phyloP scores from a whole-genome alignment of 495 filamentous ascomycete genomes.

The Tuber borchii region DNA sequence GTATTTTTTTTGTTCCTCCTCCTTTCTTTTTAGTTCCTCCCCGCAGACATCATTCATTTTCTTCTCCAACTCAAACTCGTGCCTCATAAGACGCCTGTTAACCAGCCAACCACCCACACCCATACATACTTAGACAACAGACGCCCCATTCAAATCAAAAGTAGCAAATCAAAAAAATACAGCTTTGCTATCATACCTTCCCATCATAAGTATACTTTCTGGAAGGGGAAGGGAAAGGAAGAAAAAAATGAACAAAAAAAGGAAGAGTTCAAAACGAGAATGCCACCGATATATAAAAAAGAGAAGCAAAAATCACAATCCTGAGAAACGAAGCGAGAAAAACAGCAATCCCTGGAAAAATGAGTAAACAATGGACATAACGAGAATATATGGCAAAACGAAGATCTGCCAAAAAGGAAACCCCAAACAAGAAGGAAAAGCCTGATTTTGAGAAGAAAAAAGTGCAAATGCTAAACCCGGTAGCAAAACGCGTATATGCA shows the following conservation, averaged over 20 bases:
- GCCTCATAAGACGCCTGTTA: background rate
- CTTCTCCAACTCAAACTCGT: background rate
- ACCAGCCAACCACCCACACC: background rate
- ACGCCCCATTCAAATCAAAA: background rate
- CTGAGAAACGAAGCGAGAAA: background rate
- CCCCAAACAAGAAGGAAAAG: background rate
- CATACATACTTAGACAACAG: background rate
- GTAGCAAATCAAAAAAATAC: slow-evolving; percentile 5
- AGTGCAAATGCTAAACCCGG: slow-evolving; percentile 5
- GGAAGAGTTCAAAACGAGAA: slow-evolving; percentile 2
- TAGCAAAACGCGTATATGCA: slow-evolving; percentile 4
- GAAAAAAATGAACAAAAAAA: slow-evolving; percentile 7
- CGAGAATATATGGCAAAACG: background rate
- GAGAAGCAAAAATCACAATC: slow-evolving; percentile 7
- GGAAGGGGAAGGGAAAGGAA: slow-evolving; percentile 10
- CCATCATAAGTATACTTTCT: slow-evolving; percentile 6
- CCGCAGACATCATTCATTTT: background rate
- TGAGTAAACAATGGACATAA: background rate
- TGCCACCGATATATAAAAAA: slow-evolving; percentile 8
- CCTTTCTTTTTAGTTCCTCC: background rate
- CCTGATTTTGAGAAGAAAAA: background rate
- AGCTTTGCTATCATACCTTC: slow-evolving; percentile 1
- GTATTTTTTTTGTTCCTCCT: background rate
- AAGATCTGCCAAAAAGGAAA: background rate
- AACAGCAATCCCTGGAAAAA: background rate